These are phyloP conservation scores for Rossbeevera mucosa DNA, from an alignment of 768 basidiomycete species.

Conservation along the genomic window DNA sequence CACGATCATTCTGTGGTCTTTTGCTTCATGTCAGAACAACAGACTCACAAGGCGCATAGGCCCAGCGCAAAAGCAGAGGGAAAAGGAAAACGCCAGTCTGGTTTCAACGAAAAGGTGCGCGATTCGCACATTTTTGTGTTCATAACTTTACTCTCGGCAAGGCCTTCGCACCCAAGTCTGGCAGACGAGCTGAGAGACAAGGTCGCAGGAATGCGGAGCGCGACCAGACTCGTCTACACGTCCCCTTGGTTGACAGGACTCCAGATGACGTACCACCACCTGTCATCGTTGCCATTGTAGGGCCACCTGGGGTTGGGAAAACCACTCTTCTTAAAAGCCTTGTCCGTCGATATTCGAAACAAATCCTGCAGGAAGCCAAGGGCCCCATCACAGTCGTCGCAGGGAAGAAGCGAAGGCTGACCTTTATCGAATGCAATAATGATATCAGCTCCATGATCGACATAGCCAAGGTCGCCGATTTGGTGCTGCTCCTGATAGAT, in stretches of 20 bases:
- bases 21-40: slow-evolving; percentile 53
- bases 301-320: slow-evolving; percentile 96
- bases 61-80: slow-evolving; percentile 68
- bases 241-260: slow-evolving; percentile 91
- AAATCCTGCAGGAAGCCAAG: slow-evolving; percentile 81
- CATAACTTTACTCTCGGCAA: background rate
- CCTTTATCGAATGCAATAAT: slow-evolving; percentile 96
- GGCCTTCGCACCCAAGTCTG: slow-evolving; percentile 94
- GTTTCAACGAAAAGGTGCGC: slow-evolving; percentile 85
- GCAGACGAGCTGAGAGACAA: slow-evolving; percentile 81
- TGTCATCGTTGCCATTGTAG: slow-evolving; percentile 90
- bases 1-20: background rate
- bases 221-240: slow-evolving; percentile 92
- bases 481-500: slow-evolving; percentile 96
- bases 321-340: slow-evolving; percentile 90
- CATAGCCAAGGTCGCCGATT: slow-evolving; percentile 92
- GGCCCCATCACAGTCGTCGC: slow-evolving; percentile 94
- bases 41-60: slow-evolving; percentile 79
- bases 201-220: slow-evolving; percentile 88
- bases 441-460: slow-evolving; percentile 99
- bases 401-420: slow-evolving; percentile 90
- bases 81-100: slow-evolving; percentile 64
- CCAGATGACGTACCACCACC: slow-evolving; percentile 91
- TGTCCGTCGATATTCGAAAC: slow-evolving; percentile 89
- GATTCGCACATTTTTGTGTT: background rate